phyloP scores from a whole-genome alignment of 257 asterid species.

The Primulina eburnea region DNA sequence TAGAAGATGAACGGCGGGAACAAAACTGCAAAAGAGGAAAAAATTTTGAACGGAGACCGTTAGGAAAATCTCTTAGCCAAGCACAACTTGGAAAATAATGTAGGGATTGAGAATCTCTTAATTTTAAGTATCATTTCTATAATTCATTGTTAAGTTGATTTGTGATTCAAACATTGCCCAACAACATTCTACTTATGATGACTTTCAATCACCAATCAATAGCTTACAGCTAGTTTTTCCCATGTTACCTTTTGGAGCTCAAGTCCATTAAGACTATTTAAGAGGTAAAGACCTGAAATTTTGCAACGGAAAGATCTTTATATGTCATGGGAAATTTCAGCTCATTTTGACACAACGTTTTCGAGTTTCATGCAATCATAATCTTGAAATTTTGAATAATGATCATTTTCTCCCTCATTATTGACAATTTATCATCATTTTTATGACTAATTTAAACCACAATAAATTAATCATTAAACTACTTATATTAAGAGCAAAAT shows the following conservation, averaged over 20 bases:
- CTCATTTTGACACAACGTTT: too few species aligned
- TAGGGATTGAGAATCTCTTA: not conserved
- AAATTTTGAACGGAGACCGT: not conserved
- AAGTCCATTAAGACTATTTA: not conserved
- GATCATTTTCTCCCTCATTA: too few species aligned
- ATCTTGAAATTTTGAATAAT: too few species aligned
- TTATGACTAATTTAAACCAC: too few species aligned
- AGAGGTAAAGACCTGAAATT: too few species aligned
- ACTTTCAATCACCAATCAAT: not conserved
- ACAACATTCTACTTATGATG: not conserved
- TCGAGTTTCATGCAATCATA: too few species aligned
- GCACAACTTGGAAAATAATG: not conserved
- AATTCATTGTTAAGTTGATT: not conserved
- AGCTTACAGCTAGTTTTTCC: not conserved
- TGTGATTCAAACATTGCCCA: not conserved
- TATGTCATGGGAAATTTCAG: too few species aligned
- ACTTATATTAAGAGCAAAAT: too few species aligned
- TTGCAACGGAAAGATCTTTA: too few species aligned
- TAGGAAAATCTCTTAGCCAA: not conserved
- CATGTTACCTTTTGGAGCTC: not conserved
- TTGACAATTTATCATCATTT: too few species aligned
- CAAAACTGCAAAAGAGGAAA: constrained; percentile 35
- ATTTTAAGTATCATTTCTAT: not conserved
- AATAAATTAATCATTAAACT: too few species aligned
- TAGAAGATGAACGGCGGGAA: constrained; percentile 53